phyloP scores from a whole-genome alignment of 192 early-diverging fungal genomes.

The Coemansia sp. region DNA sequence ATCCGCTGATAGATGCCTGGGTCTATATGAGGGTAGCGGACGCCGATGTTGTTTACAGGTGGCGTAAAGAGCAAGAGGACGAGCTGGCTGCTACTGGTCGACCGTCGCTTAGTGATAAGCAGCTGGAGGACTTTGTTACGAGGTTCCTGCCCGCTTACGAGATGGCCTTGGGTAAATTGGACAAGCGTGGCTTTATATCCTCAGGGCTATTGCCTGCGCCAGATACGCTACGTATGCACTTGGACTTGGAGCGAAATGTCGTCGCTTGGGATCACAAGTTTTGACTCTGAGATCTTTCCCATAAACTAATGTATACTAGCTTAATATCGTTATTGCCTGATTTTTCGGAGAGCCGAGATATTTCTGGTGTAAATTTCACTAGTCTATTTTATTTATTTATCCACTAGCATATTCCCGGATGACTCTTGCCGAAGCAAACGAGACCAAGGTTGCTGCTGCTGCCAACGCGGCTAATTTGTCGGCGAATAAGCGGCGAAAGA shows the following conservation, averaged over 20 bases:
- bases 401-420: neutral
- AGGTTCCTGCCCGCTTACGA: constrained; percentile 89
- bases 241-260: constrained; percentile 48
- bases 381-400: neutral
- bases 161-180: constrained; percentile 43
- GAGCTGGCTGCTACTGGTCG: constrained; percentile 39
- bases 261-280: constrained; percentile 44
- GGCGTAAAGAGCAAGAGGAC: constrained; percentile 90
- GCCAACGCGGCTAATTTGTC: neutral
- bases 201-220: constrained; percentile 30
- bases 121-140: constrained; percentile 83
- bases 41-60: constrained; percentile 73
- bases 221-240: constrained; percentile 44
- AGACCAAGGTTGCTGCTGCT: neutral
- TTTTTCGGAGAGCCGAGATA: neutral
- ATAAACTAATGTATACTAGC: neutral
- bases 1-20: constrained; percentile 77
- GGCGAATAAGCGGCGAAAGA: constrained; percentile 43
- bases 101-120: constrained; percentile 68
- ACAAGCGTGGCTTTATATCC: constrained; percentile 38
- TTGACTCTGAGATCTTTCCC: constrained; percentile 1
- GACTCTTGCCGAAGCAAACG: constrained; percentile 2
- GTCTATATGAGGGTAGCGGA: constrained; percentile 69
- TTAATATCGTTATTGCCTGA: neutral
- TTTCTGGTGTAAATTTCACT: neutral